Evolutionary conservation across 305 asterid genomes (phyloP).

Genomic region (Salvia sclarea): DNA sequence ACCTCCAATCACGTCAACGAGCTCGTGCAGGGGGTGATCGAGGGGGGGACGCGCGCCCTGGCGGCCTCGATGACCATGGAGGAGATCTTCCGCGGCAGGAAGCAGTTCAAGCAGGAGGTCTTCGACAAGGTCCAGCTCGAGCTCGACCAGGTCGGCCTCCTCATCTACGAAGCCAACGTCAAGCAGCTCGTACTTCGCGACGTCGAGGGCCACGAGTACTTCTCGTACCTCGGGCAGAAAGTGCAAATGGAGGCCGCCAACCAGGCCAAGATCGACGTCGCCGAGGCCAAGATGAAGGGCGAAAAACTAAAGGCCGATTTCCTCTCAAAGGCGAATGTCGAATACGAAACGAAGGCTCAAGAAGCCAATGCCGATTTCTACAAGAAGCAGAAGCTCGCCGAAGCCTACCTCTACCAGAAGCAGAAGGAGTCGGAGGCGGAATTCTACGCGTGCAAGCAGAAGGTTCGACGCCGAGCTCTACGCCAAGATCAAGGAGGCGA

Average conservation of each 20-base stretch:
- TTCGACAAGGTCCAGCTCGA: conserved; percentile 62
- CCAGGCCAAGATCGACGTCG: conserved; percentile 57
- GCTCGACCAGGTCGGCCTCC: conserved; percentile 57
- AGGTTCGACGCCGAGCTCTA: conserved; percentile 43
- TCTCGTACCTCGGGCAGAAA: conserved; percentile 62
- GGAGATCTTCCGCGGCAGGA: conserved; percentile 53
- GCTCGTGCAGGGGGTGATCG: conserved; percentile 62
- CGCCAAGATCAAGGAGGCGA: conserved; percentile 46
- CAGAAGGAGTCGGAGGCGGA: conserved; percentile 50
- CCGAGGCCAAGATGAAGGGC: conserved; percentile 59
- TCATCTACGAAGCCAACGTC: conserved; percentile 64
- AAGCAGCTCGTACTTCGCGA: conserved; percentile 71
- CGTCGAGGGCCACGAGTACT: conserved; percentile 61
- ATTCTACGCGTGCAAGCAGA: conserved; percentile 36
- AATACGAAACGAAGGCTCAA: conserved; percentile 50
- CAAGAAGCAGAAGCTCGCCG: conserved; percentile 48
- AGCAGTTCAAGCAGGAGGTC: conserved; percentile 58
- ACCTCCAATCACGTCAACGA: conserved; percentile 55
- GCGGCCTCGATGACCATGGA: conserved; percentile 78
- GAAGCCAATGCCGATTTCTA: conserved; percentile 57
- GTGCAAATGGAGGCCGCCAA: conserved; percentile 69
- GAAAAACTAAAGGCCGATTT: conserved; percentile 43
- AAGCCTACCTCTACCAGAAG: conserved; percentile 46
- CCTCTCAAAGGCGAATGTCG: conserved; percentile 42
- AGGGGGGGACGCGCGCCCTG: conserved; percentile 67